phyloP scores from a whole-genome alignment of 23 red algal genomes.

The Agarophyton chilense region DNA sequence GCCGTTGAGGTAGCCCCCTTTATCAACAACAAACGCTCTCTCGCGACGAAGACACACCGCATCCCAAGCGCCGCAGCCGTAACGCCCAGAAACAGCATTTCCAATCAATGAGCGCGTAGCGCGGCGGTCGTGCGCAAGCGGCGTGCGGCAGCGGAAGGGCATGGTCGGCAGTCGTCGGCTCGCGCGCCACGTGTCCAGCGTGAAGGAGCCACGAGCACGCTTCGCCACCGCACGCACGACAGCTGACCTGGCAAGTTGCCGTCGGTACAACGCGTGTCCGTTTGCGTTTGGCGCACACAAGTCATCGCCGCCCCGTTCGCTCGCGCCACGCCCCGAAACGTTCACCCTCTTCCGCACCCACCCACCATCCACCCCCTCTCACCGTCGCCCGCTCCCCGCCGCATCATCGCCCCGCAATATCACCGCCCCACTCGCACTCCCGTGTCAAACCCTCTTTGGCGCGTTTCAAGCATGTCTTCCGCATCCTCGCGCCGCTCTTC shows the following conservation, averaged over 20 bases:
- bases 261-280: too few species aligned
- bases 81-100: too few species aligned
- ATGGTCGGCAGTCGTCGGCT: background rate
- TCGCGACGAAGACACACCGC: too few species aligned
- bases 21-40: too few species aligned
- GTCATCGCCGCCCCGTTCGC: too few species aligned
- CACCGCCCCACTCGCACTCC: background rate
- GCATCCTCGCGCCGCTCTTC: background rate
- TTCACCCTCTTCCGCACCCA: background rate
- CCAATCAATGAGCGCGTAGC: background rate
- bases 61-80: too few species aligned
- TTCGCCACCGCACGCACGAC: background rate
- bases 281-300: too few species aligned
- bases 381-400: background rate
- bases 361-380: background rate
- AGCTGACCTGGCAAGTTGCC: slow-evolving; percentile 10
- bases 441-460: background rate
- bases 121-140: background rate
- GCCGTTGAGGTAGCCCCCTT: too few species aligned
- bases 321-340: too few species aligned
- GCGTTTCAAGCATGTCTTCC: background rate
- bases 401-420: background rate
- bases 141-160: slow-evolving; percentile 25
- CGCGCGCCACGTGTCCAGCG: background rate
- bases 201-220: too few species aligned